Percentiles rank a stretch among this genome's conserved stretches.
These are phyloP conservation scores for Meyerozyma smithsonii DNA, from an alignment of 1,139 yeast genomes.

Conservation along the genomic window DNA sequence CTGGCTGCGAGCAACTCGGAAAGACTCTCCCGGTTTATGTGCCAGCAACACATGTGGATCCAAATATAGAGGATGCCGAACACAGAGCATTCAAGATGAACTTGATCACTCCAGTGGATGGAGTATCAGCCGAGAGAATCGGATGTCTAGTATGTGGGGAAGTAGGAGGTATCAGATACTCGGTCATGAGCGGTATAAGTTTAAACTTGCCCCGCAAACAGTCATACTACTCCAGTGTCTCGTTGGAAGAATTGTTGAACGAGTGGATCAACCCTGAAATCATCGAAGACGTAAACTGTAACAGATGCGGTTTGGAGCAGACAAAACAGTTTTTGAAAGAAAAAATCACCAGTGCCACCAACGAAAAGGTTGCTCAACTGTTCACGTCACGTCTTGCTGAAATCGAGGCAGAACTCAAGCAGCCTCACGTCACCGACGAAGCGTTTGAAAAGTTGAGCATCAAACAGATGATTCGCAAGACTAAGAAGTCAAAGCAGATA, in stretches of 20 bases:
- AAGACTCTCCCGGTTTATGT: conserved; percentile 58
- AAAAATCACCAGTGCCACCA: conserved; percentile 29
- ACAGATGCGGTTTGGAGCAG: conserved; percentile 75
- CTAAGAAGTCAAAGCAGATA: conserved; percentile 79
- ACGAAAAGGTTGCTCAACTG: conserved; percentile 39
- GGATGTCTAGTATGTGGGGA: conserved; percentile 91
- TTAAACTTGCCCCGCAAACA: conserved; percentile 50
- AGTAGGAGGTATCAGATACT: conserved; percentile 83
- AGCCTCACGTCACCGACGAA: conserved; percentile 74
- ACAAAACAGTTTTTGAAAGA: conserved; percentile 48
- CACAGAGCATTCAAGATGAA: conserved; percentile 48
- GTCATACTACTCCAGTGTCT: conserved; percentile 35
- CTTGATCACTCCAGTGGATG: conserved; percentile 84
- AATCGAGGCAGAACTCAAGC: conserved; percentile 53
- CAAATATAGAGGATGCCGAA: conserved; percentile 43
- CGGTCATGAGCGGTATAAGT: conserved; percentile 77
- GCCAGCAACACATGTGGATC: conserved; percentile 72
- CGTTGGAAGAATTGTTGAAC: conserved; percentile 53
- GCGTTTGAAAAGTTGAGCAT: conserved; percentile 70
- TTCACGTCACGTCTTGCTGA: conserved; percentile 49
- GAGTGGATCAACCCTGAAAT: conserved; percentile 80
- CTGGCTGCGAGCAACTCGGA: conserved; percentile 52
- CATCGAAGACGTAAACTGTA: conserved; percentile 89
- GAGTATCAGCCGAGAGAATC: conserved; percentile 77
- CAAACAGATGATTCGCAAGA: conserved; percentile 68